Percentiles rank a stretch among this genome's conserved stretches.
Evolutionary conservation across 2,329 filamentous ascomycete genomes (phyloP).

Genomic region (Sordariomycetes sp.): DNA sequence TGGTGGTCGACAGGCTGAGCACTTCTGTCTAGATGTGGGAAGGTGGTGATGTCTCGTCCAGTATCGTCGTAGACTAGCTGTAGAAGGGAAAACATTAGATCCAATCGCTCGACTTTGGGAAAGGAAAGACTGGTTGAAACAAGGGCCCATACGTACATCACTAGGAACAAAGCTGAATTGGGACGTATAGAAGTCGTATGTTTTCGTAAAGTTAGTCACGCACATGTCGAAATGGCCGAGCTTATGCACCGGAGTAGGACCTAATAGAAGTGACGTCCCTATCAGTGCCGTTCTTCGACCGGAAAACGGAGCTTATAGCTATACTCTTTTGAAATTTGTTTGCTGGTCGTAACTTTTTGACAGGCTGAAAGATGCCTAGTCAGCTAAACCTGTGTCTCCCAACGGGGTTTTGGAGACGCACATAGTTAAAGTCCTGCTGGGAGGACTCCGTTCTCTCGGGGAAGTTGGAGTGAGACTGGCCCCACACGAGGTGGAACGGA

Average conservation of each 20-base stretch:
- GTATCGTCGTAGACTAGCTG: constrained; percentile 14
- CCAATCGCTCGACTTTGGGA: constrained; percentile 15
- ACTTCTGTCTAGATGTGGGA: constrained; percentile 40
- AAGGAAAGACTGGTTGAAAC: neutral
- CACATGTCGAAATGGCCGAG: constrained; percentile 22
- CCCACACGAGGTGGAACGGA: neutral
- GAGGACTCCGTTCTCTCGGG: neutral
- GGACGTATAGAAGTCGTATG: constrained; percentile 10
- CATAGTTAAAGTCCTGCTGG: neutral
- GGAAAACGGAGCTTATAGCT: neutral
- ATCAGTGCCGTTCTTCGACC: constrained; percentile 23
- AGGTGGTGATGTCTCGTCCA: constrained; percentile 18
- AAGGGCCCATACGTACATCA: neutral
- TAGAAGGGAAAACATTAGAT: constrained; percentile 25
- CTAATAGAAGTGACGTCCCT: constrained; percentile 21
- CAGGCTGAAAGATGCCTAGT: neutral
- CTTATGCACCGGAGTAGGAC: constrained; percentile 20
- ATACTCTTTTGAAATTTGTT: neutral
- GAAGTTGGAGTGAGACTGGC: neutral
- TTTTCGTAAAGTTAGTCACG: neutral
- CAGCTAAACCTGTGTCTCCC: neutral
- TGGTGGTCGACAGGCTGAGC: constrained; percentile 38
- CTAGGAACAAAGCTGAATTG: constrained; percentile 14
- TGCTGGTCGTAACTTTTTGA: neutral
- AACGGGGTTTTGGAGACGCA: neutral